phyloP scores from a whole-genome alignment of 2,329 filamentous ascomycete genomes.

The Pseudogymnoascus sp. region DNA sequence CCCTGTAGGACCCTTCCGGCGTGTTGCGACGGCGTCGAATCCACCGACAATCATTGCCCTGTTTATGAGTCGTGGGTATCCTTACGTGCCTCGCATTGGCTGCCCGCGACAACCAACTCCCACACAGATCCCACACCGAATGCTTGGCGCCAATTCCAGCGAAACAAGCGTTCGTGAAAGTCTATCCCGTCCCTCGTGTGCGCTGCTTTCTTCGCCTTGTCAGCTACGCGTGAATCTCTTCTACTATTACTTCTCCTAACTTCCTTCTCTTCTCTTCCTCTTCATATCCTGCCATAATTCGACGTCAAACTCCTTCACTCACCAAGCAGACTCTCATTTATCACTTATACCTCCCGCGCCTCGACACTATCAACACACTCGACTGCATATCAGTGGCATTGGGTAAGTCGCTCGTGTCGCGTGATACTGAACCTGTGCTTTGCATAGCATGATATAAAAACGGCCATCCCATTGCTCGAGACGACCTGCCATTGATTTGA shows the following conservation, averaged over 20 bases:
- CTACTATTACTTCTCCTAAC: not conserved
- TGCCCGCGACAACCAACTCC: not conserved
- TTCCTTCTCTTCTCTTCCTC: not conserved
- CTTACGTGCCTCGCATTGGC: not conserved
- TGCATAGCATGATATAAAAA: conserved; percentile 7
- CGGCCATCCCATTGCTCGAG: not conserved
- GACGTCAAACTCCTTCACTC: not conserved
- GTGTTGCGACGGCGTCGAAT: not conserved
- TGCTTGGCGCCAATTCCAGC: not conserved
- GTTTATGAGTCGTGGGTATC: not conserved
- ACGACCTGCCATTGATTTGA: conserved; percentile 5
- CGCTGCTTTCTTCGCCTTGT: not conserved
- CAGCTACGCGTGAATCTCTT: not conserved
- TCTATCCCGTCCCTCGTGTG: not conserved
- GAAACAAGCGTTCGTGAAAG: not conserved
- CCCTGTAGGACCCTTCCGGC: conserved; percentile 1
- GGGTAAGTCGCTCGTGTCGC: conserved; percentile 3
- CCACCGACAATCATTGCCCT: not conserved
- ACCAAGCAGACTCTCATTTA: not conserved
- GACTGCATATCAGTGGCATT: conserved; percentile 1
- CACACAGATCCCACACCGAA: not conserved
- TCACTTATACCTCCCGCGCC: not conserved
- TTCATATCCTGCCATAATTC: not conserved
- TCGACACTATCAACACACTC: not conserved
- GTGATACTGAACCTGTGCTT: conserved; percentile 2